Percentiles rank a stretch among this genome's conserved stretches.
These are phyloP conservation scores for Candida takata DNA, from an alignment of 805 yeast species.

Conservation along the genomic window DNA sequence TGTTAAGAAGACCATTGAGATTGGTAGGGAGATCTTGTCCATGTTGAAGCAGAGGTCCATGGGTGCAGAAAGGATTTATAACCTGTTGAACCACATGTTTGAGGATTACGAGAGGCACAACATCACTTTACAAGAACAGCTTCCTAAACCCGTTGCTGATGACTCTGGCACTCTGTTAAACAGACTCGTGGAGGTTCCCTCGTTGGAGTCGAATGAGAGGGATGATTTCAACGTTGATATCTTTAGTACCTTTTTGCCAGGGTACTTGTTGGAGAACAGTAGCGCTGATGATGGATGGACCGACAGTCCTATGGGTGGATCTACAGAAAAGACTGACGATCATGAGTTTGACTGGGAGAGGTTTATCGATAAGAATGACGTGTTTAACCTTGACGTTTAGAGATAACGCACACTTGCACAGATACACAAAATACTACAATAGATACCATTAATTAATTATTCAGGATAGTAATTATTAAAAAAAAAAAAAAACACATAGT, in stretches of 20 bases:
- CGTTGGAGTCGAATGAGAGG: not conserved
- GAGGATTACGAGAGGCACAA: slow-evolving; percentile 72
- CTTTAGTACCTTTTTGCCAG: not conserved
- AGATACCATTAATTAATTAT: too few species aligned
- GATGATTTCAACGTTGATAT: not conserved
- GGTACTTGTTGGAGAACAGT: not conserved
- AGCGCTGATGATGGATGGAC: not conserved
- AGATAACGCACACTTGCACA: too few species aligned
- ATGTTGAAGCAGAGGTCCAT: slow-evolving; percentile 63
- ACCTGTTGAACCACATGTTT: slow-evolving; percentile 67
- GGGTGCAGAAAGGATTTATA: slow-evolving; percentile 76
- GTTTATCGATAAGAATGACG: slow-evolving; percentile 20
- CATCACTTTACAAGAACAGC: slow-evolving; percentile 33
- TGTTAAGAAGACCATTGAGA: slow-evolving; percentile 65
- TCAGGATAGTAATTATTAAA: too few species aligned
- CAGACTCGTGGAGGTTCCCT: not conserved
- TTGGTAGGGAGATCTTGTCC: slow-evolving; percentile 68
- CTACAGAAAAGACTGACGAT: slow-evolving; percentile 4
- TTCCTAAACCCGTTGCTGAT: too few species aligned
- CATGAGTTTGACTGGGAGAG: slow-evolving; percentile 23
- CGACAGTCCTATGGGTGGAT: too few species aligned
- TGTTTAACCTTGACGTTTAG: slow-evolving; percentile 9
- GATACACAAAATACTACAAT: too few species aligned
- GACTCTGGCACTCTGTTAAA: not conserved
- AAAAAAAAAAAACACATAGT: too few species aligned